Conservation (phyloP, 441 rosid species). For the Oxalis stricta region DNA sequence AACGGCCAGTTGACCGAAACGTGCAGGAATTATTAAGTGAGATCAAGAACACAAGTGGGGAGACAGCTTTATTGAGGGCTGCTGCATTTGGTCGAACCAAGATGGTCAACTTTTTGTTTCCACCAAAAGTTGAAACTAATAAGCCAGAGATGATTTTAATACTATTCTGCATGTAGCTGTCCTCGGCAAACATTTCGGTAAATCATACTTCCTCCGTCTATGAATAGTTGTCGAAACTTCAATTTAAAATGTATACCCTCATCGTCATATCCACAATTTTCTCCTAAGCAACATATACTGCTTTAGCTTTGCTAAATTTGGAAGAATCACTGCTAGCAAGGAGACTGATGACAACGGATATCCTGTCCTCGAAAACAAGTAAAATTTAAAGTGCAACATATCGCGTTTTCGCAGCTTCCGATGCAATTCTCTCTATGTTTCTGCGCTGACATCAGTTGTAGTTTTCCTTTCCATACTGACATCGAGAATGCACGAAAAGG, state of each 20-base stretch:
- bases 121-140: not conserved
- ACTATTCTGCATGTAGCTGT: slow-evolving; percentile 21
- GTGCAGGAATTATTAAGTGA: not conserved
- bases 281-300: too few relatives aligned
- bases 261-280: too few relatives aligned
- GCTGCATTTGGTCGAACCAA: slow-evolving; percentile 12
- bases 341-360: too few relatives aligned
- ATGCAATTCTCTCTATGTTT: too few relatives aligned
- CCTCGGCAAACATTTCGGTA: slow-evolving; percentile 15
- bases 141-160: slow-evolving; percentile 2
- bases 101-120: slow-evolving; percentile 1
- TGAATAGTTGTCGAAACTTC: too few relatives aligned
- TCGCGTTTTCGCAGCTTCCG: too few relatives aligned
- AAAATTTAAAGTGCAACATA: too few relatives aligned
- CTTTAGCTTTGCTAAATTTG: too few relatives aligned
- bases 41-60: slow-evolving; percentile 1
- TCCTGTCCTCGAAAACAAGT: too few relatives aligned
- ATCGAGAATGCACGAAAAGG: not conserved
- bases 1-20: too few relatives aligned
- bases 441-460: not conserved
- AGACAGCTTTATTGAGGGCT: slow-evolving; percentile 14
- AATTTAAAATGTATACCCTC: too few relatives aligned
- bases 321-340: too few relatives aligned
- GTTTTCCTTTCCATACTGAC: slow-evolving; percentile 1
- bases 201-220: not conserved